phyloP scores from a whole-genome alignment of 768 basidiomycete genomes.

The Amyloporia xantha region DNA sequence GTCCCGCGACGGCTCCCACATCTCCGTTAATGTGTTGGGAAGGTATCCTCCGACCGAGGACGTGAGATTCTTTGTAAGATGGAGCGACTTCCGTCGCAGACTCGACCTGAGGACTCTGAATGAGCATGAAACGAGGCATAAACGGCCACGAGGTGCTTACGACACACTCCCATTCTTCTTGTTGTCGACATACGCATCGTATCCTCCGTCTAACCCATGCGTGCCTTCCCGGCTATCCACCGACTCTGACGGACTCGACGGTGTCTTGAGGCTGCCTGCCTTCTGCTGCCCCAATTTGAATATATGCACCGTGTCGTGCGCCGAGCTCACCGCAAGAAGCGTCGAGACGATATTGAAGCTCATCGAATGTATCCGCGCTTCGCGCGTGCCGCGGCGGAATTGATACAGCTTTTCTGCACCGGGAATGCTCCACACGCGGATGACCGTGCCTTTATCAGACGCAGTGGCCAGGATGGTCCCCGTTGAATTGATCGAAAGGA shows the following conservation, averaged over 20 bases:
- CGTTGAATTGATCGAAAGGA: slow-evolving; percentile 75
- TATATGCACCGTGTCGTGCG: slow-evolving; percentile 94
- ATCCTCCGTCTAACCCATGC: slow-evolving; percentile 66
- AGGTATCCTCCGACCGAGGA: slow-evolving; percentile 80
- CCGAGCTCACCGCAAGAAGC: slow-evolving; percentile 84
- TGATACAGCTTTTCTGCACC: slow-evolving; percentile 92
- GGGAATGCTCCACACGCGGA: slow-evolving; percentile 89
- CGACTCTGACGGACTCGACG: slow-evolving; percentile 58
- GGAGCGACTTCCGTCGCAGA: slow-evolving; percentile 63
- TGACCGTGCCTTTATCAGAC: slow-evolving; percentile 93
- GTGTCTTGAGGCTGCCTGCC: slow-evolving; percentile 22
- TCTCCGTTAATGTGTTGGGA: slow-evolving; percentile 84
- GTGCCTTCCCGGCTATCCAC: slow-evolving; percentile 57
- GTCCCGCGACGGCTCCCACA: slow-evolving; percentile 95
- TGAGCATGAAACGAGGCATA: background rate
- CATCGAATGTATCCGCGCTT: slow-evolving; percentile 78
- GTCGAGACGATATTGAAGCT: slow-evolving; percentile 80
- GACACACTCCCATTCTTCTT: slow-evolving; percentile 60
- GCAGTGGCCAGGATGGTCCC: slow-evolving; percentile 92
- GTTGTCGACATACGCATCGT: slow-evolving; percentile 77
- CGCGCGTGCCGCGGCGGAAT: slow-evolving; percentile 86
- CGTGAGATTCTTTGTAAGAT: slow-evolving; percentile 68
- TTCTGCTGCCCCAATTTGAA: slow-evolving; percentile 68
- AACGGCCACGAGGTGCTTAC: slow-evolving; percentile 27
- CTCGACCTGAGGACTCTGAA: slow-evolving; percentile 28